Conservation (phyloP, 2,329 filamentous ascomycete species). For the Xylaria sp. region DNA sequence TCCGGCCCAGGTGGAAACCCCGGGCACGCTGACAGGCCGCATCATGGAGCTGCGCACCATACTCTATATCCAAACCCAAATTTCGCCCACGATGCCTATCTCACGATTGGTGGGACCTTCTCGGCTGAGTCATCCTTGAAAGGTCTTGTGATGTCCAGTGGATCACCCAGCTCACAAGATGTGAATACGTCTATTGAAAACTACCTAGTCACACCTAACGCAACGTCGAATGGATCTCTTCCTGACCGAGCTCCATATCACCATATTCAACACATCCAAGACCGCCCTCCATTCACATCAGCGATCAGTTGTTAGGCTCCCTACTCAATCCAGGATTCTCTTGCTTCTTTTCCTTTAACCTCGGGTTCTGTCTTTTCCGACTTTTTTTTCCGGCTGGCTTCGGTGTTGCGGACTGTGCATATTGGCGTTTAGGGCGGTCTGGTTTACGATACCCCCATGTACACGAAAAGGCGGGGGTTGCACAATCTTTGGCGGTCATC, state of each 20-base stretch:
- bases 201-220: conserved; percentile 59
- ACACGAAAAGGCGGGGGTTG: conserved; percentile 33
- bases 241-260: conserved; percentile 44
- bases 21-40: conserved; percentile 49
- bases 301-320: conserved; percentile 56
- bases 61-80: conserved; percentile 53
- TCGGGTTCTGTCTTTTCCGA: conserved; percentile 16
- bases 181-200: conserved; percentile 50
- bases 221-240: conserved; percentile 38
- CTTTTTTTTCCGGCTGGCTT: conserved; percentile 27
- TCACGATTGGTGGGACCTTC: conserved; percentile 49
- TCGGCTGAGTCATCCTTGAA: conserved; percentile 51
- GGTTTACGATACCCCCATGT: conserved; percentile 37
- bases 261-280: conserved; percentile 54
- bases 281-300: conserved; percentile 61
- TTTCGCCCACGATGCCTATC: conserved; percentile 49
- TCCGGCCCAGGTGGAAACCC: conserved; percentile 55
- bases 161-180: conserved; percentile 48
- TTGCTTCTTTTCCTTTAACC: conserved; percentile 10
- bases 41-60: conserved; percentile 55
- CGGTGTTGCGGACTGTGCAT: conserved; percentile 34
- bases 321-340: not conserved
- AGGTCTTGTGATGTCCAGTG: conserved; percentile 42
- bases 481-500: conserved; percentile 16
- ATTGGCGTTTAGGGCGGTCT: conserved; percentile 27